Conservation (phyloP, 768 basidiomycete genomes). For the Hericium coralloides region DNA sequence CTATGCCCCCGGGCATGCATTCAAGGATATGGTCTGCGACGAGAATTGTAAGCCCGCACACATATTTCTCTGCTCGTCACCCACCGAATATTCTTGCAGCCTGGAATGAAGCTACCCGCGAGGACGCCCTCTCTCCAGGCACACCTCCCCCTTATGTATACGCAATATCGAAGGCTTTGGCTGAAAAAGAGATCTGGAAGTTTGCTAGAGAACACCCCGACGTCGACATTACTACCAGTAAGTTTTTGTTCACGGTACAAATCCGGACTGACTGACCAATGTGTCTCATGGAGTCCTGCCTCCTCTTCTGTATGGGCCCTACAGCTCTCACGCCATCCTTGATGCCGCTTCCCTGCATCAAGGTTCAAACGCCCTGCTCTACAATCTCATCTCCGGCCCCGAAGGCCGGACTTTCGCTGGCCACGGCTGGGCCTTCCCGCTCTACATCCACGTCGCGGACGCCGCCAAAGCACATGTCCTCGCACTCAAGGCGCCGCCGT, state of each 20-base stretch:
- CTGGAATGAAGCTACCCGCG: neutral
- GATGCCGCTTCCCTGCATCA: neutral
- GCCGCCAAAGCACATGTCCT: neutral
- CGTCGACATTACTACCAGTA: conserved; percentile 1
- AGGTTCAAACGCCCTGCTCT: neutral
- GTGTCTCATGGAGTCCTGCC: neutral
- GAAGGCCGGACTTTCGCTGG: neutral
- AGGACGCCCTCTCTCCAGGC: neutral
- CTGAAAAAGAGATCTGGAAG: neutral
- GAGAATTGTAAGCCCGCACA: neutral
- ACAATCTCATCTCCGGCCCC: neutral
- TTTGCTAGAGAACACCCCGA: neutral
- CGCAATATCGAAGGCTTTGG: neutral
- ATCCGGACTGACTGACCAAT: neutral
- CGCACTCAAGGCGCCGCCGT: neutral
- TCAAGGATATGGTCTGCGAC: neutral
- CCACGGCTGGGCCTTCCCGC: neutral
- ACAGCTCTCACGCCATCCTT: neutral
- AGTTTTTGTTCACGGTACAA: neutral
- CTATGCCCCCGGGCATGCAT: neutral
- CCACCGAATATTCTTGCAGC: neutral
- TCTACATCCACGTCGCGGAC: neutral
- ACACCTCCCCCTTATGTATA: neutral
- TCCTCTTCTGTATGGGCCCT: neutral
- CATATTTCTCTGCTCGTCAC: neutral